Evolutionary conservation across 2,329 filamentous ascomycete species (phyloP).

Genomic region (Daldinia eschscholtzii): DNA sequence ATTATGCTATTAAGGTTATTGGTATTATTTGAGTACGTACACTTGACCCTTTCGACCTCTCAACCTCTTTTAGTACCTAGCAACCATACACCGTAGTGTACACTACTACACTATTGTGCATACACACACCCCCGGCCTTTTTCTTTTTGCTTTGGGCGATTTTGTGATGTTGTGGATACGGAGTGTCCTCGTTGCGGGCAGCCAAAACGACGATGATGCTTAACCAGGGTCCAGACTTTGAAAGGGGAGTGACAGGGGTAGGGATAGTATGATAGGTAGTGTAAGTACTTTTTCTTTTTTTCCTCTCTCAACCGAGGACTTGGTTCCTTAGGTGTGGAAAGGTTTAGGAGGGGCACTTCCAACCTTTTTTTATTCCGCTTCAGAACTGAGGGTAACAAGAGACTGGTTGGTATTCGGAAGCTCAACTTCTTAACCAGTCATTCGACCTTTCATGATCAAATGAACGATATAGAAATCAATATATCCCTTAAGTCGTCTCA

Average conservation of each 20-base stretch:
- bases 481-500: slow-evolving; percentile 28
- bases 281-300: not conserved
- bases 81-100: not conserved
- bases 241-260: slow-evolving; percentile 41
- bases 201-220: slow-evolving; percentile 51
- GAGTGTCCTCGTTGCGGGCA: slow-evolving; percentile 45
- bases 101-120: not conserved
- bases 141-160: slow-evolving; percentile 23
- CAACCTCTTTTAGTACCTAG: too few relatives aligned
- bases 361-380: slow-evolving; percentile 23
- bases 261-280: too few relatives aligned
- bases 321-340: slow-evolving; percentile 22
- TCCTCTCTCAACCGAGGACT: slow-evolving; percentile 41
- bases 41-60: not conserved
- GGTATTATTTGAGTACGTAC: slow-evolving; percentile 5
- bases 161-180: slow-evolving; percentile 47
- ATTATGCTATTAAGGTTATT: slow-evolving; percentile 43
- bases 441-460: slow-evolving; percentile 39
- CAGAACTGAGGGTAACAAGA: slow-evolving; percentile 15
- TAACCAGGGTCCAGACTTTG: slow-evolving; percentile 43
- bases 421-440: slow-evolving; percentile 24
- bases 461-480: slow-evolving; percentile 20
- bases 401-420: slow-evolving; percentile 28
- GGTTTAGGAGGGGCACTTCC: slow-evolving; percentile 8
- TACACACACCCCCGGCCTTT: slow-evolving; percentile 12